Evolutionary conservation across 129 eudicot species (phyloP).

Genomic region (Chrysanthemum makinoi): DNA sequence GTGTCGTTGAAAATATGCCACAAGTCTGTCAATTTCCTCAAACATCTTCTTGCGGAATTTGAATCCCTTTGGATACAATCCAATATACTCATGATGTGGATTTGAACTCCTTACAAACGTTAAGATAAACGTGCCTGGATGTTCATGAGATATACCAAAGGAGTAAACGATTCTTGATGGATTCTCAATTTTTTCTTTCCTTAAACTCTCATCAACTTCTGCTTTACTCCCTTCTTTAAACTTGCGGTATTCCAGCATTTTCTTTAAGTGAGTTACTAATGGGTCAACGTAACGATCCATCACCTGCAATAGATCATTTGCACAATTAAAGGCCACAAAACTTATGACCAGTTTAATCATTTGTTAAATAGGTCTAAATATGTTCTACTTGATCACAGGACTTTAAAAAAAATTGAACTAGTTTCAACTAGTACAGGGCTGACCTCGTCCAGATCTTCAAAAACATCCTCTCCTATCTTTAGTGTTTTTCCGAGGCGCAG

Average conservation of each 20-base stretch:
- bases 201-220: constrained; percentile 86
- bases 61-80: constrained; percentile 89
- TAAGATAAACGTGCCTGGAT: constrained; percentile 87
- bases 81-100: constrained; percentile 95
- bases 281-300: constrained; percentile 97
- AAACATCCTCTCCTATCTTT: constrained; percentile 84
- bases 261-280: constrained; percentile 71
- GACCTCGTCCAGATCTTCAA: constrained; percentile 98
- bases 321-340: neutral
- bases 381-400: neutral
- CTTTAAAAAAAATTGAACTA: neutral
- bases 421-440: constrained; percentile 12
- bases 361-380: neutral
- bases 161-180: constrained; percentile 87
- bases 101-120: constrained; percentile 84
- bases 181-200: constrained; percentile 69
- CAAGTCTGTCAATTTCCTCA: constrained; percentile 80
- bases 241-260: constrained; percentile 80
- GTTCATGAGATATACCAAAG: constrained; percentile 95
- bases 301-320: constrained; percentile 51
- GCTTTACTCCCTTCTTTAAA: constrained; percentile 78
- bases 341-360: neutral
- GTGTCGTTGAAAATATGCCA: constrained; percentile 82
- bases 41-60: constrained; percentile 89
- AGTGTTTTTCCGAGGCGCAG: constrained; percentile 81